A percentile compares a stretch with the other conserved stretches of the same genome.
Conservation (phyloP, 1,139 yeast genomes). For the Hansenula lynferdii region DNA sequence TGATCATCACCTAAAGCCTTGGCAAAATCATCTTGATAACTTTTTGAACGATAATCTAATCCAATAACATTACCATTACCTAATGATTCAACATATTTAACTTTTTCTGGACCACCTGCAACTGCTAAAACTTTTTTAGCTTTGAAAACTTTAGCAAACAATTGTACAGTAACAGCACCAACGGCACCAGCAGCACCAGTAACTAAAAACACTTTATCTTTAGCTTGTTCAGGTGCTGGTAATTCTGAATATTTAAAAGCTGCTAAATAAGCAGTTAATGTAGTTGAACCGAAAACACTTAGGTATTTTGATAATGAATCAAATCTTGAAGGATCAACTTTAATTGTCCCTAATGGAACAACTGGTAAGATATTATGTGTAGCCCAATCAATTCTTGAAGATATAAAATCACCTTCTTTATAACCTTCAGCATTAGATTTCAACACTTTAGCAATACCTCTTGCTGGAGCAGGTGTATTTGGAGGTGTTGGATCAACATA, state of each 20-base stretch:
- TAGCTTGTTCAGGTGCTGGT: slow-evolving; percentile 26
- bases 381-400: slow-evolving; percentile 36
- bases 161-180: slow-evolving; percentile 57
- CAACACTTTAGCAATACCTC: slow-evolving; percentile 46
- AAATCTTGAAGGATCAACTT: slow-evolving; percentile 28
- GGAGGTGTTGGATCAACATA: slow-evolving; percentile 43
- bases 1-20: slow-evolving; percentile 41
- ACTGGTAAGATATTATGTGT: slow-evolving; percentile 32
- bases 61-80: slow-evolving; percentile 46
- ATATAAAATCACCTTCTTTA: slow-evolving; percentile 40
- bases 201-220: slow-evolving; percentile 40
- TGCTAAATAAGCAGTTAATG: slow-evolving; percentile 61
- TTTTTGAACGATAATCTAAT: slow-evolving; percentile 48
- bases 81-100: slow-evolving; percentile 47
- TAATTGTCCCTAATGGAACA: slow-evolving; percentile 6
- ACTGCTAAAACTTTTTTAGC: slow-evolving; percentile 58
- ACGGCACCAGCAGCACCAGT: slow-evolving; percentile 74
- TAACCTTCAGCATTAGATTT: slow-evolving; percentile 37
- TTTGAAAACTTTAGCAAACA: slow-evolving; percentile 49
- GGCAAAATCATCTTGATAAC: slow-evolving; percentile 37
- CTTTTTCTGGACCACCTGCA: slow-evolving; percentile 57
- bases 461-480: slow-evolving; percentile 45
- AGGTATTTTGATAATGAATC: slow-evolving; percentile 37
- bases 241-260: slow-evolving; percentile 40
- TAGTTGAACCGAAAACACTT: slow-evolving; percentile 51